Evolutionary conservation across 768 basidiomycete species (phyloP), one percentile per base, ranked within the genome.

Genomic region (Hypholoma sublateritium): DNA sequence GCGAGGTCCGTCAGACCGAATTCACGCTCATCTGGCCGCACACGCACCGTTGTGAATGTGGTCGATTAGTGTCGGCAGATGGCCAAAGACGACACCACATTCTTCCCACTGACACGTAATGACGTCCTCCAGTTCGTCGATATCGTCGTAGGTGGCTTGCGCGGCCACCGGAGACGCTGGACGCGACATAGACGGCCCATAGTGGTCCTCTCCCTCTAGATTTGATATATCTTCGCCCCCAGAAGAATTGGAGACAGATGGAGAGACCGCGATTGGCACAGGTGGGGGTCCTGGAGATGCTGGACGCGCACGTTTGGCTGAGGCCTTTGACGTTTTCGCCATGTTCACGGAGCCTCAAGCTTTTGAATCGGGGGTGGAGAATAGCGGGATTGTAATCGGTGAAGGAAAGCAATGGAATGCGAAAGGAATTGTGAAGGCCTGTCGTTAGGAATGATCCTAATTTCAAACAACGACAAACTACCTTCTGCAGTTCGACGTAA

Each of bases 71-170:
- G 84, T 84, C 16, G 81, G 85, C 16, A 93, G 75, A 66, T 91
- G 83, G 11, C 82, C 84, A 65, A 88, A 94, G n/a, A 86, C 80
- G 39, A 74, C 64, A 2, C 85, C 85, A 66, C 94, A 96, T 57
- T 86, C 86, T 34, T 87, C 89, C 94, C 94, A 96, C 53, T 82
- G 82, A 72, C 94, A 96, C 25, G 81, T 85, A 59, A 85, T 87
- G 24, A 81, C 85, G 65, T 90, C 88, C 12, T 72, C 77, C 28
- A 66, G 67, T 6, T 32, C 28, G 32, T 72, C 73, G 28, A 65
- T 60, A 43, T 57, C 62, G 45, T 56, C 59, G 25, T 52, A 50
- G 19, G 59, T 59, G 16, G 56, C 54, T 35, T 53, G 52, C 7
- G 39, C 50, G 17, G 64, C 63, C 48, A 53, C 60, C 16, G 80